Evolutionary conservation across 352 stramenopile genomes (phyloP), one percentile per base, ranked within the genome.

Genomic region (Pythium rishiriense): DNA sequence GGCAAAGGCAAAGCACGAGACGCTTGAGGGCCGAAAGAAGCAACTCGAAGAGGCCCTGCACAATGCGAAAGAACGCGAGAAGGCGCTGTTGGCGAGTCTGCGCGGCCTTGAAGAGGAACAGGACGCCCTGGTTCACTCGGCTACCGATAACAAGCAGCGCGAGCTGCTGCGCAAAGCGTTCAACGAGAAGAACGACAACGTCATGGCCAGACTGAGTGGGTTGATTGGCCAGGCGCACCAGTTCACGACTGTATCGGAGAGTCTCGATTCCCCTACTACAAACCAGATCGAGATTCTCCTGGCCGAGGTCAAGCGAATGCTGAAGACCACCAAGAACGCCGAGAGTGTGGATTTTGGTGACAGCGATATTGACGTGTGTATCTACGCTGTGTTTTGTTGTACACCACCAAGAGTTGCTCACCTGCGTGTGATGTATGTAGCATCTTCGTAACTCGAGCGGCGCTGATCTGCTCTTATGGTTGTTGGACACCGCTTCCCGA

Each of bases 311-410:
- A 55, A 73, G 41, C 70, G 64, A 7, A 78, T 81, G 68, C 45
- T 77, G 17, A 78, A 73, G 31, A 35, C 62, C 7, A 53, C 62
- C 4, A 60, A 65, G 0, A 67, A 64, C 29, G 52, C 59, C 15
- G 70, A 79, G 15, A 49, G 59, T 29, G 66, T 84, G 8, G 73
- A 79, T 25, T 84, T 81, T 64, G 73, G 75, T 3, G 73, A 77
- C 33, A 66, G 52, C 17, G 73, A 84, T 35, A 68, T 84, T 24
- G 54, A 72, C 75, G 62, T 28, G 70, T 66, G 29, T 33, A 29
- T 55, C 1, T 21, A 57, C 2, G 12, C 2, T 48, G 25, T 50
- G 14, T 15, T 14, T 6, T 28, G 4, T 19, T 58, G 22, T 4
- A n/a, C 14, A 33, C 33, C 41, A 14, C 17, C 7, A 25, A 46